Base-by-base conservation (phyloP, 1,284 basidiomycete genomes). In the Takashimella tepidaria region DNA sequence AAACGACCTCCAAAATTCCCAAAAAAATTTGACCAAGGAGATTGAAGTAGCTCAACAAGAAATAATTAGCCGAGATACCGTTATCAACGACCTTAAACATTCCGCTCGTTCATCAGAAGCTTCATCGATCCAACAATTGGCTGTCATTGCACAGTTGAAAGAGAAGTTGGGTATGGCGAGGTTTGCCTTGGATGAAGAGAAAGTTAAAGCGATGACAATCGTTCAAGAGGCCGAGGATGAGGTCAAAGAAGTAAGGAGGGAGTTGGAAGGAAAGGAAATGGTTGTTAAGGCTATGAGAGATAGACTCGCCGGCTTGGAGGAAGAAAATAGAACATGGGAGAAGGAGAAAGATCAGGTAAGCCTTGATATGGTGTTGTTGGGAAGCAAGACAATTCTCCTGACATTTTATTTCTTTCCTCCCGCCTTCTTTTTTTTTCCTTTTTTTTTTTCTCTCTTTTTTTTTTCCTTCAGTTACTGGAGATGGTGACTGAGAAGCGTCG, bases 331-430 rank as follows among this genome's bases (percentile, higher is more conserved):
- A 21, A 42, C 27, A 3, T 59, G 51, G 52, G 55, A 57, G 8
- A 55, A 56, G 31, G 61, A 60, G 48, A 52, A 45, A 45, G 51
- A 54, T 8, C 54, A 61, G 43, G 60, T 61, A 45, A 56, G 57
- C n/a, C n/a, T n/a, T n/a, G n/a, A n/a, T n/a, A n/a, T n/a, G n/a
- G n/a, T n/a, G n/a, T n/a, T n/a, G n/a, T n/a, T n/a, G n/a, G n/a
- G n/a, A n/a, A n/a, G n/a, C n/a, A n/a, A n/a, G n/a, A n/a, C n/a
- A n/a, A n/a, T n/a, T n/a, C n/a, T n/a, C n/a, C n/a, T n/a, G n/a
- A n/a, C n/a, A n/a, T n/a, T n/a, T n/a, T n/a, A n/a, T n/a, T n/a
- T n/a, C n/a, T n/a, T n/a, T n/a, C n/a, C n/a, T n/a, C n/a, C n/a
- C n/a, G n/a, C n/a, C n/a, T n/a, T n/a, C n/a, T n/a, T n/a, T n/a